Evolutionary conservation across 345 rosid genomes (phyloP), one percentile per base, ranked within the genome.

Genomic region (Ceriops tagal): DNA sequence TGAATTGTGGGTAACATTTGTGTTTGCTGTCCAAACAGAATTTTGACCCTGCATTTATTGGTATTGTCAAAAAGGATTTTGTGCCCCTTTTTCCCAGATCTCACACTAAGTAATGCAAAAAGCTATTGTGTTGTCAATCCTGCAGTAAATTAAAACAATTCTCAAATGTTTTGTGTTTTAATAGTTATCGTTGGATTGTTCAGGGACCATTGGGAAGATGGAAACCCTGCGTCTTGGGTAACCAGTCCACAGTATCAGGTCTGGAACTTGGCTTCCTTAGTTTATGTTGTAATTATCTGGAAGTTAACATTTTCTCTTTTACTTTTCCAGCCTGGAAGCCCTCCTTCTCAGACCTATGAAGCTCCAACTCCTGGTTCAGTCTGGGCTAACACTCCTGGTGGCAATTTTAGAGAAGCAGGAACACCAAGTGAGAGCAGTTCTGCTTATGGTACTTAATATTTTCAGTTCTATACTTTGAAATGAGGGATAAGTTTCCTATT

Each of bases 161-260:
- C 18, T 43, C 1, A 43, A 43, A 43, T 43, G 18, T 43, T 43
- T 13, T 43, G 49, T 20, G 52, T 21, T 34, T 58, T 58, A 21
- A 49, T 51, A 28, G 24, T 52, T 67, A 26, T 51, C 47, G 6
- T 58, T 61, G 70, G 47, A 46, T 6, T 63, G 63, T 72, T 58
- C 62, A 93, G 96, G 88, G 96, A 90, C 77, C 89, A 86, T 64
- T 89, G 97, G 92, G 98, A 93, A 82, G 98, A 89, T n/a, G 95
- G 88, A 30, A 93, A 93, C 73, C 98, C 96, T 24, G 97, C 64
- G 30, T 85, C 98, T 37, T 93, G 97, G 98, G 96, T 90, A 73
- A 79, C 87, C 22, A 88, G 92, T 81, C 92, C 97, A 19, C 89
- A 85, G 61, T 91, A 93, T 81, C 98, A 84, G 89, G 98, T 92